Evolutionary conservation across 106 monocot genomes (phyloP).

Genomic region (Apostasia ramifera): DNA sequence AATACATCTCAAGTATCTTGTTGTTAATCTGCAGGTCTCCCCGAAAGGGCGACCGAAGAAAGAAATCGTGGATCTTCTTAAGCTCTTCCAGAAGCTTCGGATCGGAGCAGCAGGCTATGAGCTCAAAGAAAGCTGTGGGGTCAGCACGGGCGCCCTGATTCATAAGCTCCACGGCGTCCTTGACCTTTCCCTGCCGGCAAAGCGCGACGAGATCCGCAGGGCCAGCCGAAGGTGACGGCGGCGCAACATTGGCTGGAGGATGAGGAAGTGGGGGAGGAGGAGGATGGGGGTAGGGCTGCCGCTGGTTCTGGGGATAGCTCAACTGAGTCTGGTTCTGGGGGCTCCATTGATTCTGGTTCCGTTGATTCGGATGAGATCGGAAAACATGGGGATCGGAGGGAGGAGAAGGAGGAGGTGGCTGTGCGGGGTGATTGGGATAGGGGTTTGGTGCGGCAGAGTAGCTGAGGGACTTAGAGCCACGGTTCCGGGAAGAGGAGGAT

Average conservation of each 20-base stretch:
- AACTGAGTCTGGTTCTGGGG: slow-evolving; percentile 12
- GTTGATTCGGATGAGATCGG: slow-evolving; percentile 17
- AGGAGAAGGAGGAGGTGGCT: slow-evolving; percentile 1
- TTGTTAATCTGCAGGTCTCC: slow-evolving; percentile 65
- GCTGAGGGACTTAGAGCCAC: slow-evolving; percentile 14
- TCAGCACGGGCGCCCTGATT: slow-evolving; percentile 46
- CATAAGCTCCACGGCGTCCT: slow-evolving; percentile 60
- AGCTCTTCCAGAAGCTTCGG: slow-evolving; percentile 64
- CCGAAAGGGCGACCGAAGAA: slow-evolving; percentile 60
- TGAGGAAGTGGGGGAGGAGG: background rate
- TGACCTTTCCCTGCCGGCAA: slow-evolving; percentile 55
- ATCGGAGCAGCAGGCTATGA: slow-evolving; percentile 45
- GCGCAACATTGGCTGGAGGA: background rate
- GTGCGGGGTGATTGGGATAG: slow-evolving; percentile 11
- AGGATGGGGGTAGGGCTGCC: slow-evolving; percentile 2
- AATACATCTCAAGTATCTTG: slow-evolving; percentile 58
- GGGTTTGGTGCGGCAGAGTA: slow-evolving; percentile 18
- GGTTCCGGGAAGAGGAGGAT: background rate
- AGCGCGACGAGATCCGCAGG: slow-evolving; percentile 48
- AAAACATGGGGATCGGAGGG: slow-evolving; percentile 9
- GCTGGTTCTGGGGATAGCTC: slow-evolving; percentile 11
- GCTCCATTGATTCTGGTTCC: slow-evolving; percentile 13
- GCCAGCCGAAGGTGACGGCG: slow-evolving; percentile 23
- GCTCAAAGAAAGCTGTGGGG: slow-evolving; percentile 34
- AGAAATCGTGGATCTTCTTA: slow-evolving; percentile 73